Percentiles rank a stretch among this genome's conserved stretches.
These are phyloP conservation scores for Scheffersomyces cryptocercus DNA, from an alignment of 1,139 yeast species.

Conservation along the genomic window DNA sequence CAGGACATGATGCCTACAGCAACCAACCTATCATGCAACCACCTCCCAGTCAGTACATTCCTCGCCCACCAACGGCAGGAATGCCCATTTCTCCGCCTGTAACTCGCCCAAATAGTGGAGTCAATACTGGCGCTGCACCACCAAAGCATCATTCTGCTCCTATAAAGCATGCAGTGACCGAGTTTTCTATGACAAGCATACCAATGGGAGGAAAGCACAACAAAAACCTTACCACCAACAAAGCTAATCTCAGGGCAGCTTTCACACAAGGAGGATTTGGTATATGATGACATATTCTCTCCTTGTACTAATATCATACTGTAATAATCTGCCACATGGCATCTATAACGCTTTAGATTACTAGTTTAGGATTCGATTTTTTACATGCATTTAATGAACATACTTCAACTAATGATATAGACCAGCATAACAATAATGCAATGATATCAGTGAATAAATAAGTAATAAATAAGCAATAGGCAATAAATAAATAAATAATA, in stretches of 20 bases:
- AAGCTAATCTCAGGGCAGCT: constrained; percentile 45
- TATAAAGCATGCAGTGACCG: constrained; percentile 24
- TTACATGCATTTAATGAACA: too few relatives aligned
- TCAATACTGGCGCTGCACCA: not conserved
- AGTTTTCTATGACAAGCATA: constrained; percentile 37
- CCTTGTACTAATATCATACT: not conserved
- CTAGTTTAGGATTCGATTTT: too few relatives aligned
- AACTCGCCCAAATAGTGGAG: constrained; percentile 3
- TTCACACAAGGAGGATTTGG: constrained; percentile 45
- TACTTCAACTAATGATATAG: too few relatives aligned
- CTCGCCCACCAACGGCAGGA: too few relatives aligned
- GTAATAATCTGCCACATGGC: not conserved
- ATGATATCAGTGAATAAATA: not conserved
- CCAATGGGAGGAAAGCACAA: constrained; percentile 36
- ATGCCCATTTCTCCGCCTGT: constrained; percentile 6
- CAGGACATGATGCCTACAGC: too few relatives aligned
- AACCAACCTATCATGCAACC: too few relatives aligned
- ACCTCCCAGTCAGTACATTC: too few relatives aligned
- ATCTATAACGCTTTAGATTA: too few relatives aligned
- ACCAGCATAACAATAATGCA: too few relatives aligned
- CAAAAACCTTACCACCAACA: constrained; percentile 36
- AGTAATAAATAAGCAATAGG: constrained; percentile 1
- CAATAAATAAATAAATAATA: constrained; percentile 6
- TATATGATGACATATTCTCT: constrained; percentile 20
- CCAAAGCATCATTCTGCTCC: constrained; percentile 5